A percentile compares a stretch with the other conserved stretches of the same genome.
phyloP scores from a whole-genome alignment of 208 protist species.

The Perkinsela sp. region DNA sequence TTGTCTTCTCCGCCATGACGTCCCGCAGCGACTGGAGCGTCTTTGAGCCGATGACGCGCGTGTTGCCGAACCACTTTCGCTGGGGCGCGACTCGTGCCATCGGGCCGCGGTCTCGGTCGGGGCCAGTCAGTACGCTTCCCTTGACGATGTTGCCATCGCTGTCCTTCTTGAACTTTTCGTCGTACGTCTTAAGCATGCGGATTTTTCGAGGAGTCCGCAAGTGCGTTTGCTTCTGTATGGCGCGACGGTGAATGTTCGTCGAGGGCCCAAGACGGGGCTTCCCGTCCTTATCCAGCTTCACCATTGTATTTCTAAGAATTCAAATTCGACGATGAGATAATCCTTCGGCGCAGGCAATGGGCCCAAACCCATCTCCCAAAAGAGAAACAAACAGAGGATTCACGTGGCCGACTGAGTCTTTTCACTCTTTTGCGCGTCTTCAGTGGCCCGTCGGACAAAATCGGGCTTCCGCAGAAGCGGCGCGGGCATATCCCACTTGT shows the following conservation, averaged over 20 bases:
- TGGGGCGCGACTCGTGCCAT: slow-evolving; percentile 79
- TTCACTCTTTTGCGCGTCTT: too few relatives aligned
- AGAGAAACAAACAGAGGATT: too few relatives aligned
- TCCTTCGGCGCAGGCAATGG: too few relatives aligned
- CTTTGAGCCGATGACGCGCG: slow-evolving; percentile 76
- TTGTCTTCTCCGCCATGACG: slow-evolving; percentile 68
- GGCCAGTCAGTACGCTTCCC: slow-evolving; percentile 49
- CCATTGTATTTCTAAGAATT: slow-evolving; percentile 21
- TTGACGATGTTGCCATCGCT: slow-evolving; percentile 66
- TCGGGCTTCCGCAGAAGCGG: slow-evolving; percentile 12
- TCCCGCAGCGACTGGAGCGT: slow-evolving; percentile 81
- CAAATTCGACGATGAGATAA: too few relatives aligned
- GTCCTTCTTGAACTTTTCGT: slow-evolving; percentile 49
- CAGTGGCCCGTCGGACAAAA: too few relatives aligned
- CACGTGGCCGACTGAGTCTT: too few relatives aligned
- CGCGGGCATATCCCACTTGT: slow-evolving; percentile 55
- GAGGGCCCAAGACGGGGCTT: slow-evolving; percentile 46
- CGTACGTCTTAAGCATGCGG: slow-evolving; percentile 61
- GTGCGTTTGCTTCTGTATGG: slow-evolving; percentile 36
- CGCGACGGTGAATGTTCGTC: slow-evolving; percentile 38
- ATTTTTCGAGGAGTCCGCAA: slow-evolving; percentile 48
- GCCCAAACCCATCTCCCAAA: too few relatives aligned
- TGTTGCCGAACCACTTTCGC: slow-evolving; percentile 88
- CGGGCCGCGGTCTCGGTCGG: slow-evolving; percentile 38
- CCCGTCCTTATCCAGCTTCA: slow-evolving; percentile 58